Evolutionary conservation across 2,329 filamentous ascomycete species (phyloP).

Genomic region (Ophiosphaerella narmari): DNA sequence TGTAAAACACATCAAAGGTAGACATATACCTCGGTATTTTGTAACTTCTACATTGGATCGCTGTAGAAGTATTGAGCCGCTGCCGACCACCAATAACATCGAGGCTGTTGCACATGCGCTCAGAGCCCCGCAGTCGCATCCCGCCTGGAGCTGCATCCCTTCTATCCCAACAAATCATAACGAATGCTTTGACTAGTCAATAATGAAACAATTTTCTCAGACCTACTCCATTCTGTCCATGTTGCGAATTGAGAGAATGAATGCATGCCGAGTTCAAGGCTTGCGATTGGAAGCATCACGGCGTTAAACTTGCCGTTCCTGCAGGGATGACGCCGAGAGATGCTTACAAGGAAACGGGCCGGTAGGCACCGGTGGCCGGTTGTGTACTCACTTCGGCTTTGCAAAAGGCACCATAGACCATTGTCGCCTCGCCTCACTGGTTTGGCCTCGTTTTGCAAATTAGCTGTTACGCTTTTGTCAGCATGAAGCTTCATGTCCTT

Average conservation of each 20-base stretch:
- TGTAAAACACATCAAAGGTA: not conserved
- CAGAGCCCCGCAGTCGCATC: not conserved
- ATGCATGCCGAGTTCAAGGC: not conserved
- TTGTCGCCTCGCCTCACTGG: not conserved
- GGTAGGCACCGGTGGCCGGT: not conserved
- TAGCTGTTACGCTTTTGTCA: conserved; percentile 5
- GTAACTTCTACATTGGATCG: too few relatives aligned
- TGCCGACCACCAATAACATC: not conserved
- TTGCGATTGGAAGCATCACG: conserved; percentile 1
- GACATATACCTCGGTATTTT: not conserved
- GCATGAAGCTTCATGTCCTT: conserved; percentile 36
- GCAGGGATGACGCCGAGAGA: conserved; percentile 1
- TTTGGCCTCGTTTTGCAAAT: not conserved
- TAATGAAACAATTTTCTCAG: not conserved
- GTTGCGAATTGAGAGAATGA: too few relatives aligned
- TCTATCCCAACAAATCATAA: conserved; percentile 1
- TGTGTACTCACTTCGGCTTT: conserved; percentile 4
- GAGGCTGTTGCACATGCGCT: not conserved
- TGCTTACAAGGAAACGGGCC: not conserved
- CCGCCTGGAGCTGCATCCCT: not conserved
- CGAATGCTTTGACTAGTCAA: not conserved
- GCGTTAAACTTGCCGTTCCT: not conserved
- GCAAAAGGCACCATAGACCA: conserved; percentile 25
- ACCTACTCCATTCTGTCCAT: not conserved
- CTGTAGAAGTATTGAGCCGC: not conserved